phyloP scores from a whole-genome alignment of 2,329 filamentous ascomycete genomes.

The Dothideomycetes sp. region DNA sequence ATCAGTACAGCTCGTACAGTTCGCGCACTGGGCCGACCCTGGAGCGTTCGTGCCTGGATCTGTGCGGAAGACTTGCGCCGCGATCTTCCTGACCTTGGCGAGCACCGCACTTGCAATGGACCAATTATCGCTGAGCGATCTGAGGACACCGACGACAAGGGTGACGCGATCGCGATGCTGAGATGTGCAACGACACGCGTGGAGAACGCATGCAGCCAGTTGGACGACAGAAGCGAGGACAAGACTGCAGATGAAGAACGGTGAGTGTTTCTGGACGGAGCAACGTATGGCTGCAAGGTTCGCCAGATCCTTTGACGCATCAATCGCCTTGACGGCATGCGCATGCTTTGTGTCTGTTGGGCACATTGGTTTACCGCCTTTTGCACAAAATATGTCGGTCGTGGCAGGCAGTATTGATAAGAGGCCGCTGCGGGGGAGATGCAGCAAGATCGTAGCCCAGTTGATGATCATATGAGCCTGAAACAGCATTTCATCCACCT shows the following conservation, averaged over 20 bases:
- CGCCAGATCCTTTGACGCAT: conserved; percentile 69
- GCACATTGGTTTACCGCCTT: conserved; percentile 42
- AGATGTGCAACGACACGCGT: conserved; percentile 48
- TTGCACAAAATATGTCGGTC: conserved; percentile 36
- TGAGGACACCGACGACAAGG: conserved; percentile 70
- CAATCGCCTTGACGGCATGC: conserved; percentile 73
- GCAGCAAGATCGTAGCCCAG: conserved; percentile 59
- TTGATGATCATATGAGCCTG: conserved; percentile 75
- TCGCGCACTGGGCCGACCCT: conserved; percentile 1
- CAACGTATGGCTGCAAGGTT: conserved; percentile 65
- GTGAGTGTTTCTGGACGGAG: conserved; percentile 59
- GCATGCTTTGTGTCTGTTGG: conserved; percentile 43
- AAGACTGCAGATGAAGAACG: conserved; percentile 75
- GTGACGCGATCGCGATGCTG: conserved; percentile 59
- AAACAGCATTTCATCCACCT: conserved; percentile 83
- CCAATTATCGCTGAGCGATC: conserved; percentile 61
- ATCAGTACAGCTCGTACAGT: conserved; percentile 6
- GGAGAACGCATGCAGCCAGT: conserved; percentile 63
- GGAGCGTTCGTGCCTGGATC: conserved; percentile 5
- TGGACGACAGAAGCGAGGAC: conserved; percentile 74
- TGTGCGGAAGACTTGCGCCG: conserved; percentile 25
- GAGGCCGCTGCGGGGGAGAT: conserved; percentile 70
- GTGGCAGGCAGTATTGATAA: conserved; percentile 49
- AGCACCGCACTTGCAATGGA: conserved; percentile 60
- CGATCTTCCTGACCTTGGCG: conserved; percentile 66